Evolutionary conservation across 192 early-diverging fungal genomes (phyloP).

Genomic region (Funneliformis mosseae): DNA sequence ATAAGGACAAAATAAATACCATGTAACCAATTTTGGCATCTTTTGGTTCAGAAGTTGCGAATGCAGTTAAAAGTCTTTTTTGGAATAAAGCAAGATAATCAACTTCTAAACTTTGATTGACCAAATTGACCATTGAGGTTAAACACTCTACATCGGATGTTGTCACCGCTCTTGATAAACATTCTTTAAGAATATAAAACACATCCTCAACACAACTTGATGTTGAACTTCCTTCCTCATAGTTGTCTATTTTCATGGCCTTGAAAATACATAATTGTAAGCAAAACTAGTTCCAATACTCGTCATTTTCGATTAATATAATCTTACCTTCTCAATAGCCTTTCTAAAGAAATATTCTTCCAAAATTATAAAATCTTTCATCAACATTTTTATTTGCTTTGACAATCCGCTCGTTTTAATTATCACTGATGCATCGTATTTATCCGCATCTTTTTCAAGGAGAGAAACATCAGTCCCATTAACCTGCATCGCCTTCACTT

Average conservation of each 20-base stretch:
- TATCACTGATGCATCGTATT: conserved; percentile 59
- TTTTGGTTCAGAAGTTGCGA: conserved; percentile 55
- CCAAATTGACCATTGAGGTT: conserved; percentile 67
- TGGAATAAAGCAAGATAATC: conserved; percentile 69
- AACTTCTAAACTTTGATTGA: conserved; percentile 66
- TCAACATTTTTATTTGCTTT: conserved; percentile 61
- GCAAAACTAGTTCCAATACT: background rate
- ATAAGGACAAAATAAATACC: conserved; percentile 45
- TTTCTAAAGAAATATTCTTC: conserved; percentile 77
- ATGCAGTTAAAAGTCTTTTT: conserved; percentile 57
- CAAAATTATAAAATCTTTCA: conserved; percentile 69
- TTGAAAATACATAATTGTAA: conserved; percentile 25
- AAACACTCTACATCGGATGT: conserved; percentile 72
- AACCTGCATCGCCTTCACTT: conserved; percentile 39
- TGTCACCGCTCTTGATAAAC: conserved; percentile 69
- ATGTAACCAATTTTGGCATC: conserved; percentile 64
- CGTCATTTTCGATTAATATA: background rate
- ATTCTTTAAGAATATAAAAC: conserved; percentile 87
- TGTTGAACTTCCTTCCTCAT: conserved; percentile 49
- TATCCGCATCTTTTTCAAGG: conserved; percentile 44
- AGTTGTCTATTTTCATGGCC: conserved; percentile 71
- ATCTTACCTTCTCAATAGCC: conserved; percentile 70
- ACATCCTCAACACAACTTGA: conserved; percentile 88
- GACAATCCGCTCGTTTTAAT: conserved; percentile 59
- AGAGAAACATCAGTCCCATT: conserved; percentile 35